These are phyloP conservation scores for Microcyclospora pomicola DNA, from an alignment of 2,329 filamentous ascomycete species.

Conservation along the genomic window DNA sequence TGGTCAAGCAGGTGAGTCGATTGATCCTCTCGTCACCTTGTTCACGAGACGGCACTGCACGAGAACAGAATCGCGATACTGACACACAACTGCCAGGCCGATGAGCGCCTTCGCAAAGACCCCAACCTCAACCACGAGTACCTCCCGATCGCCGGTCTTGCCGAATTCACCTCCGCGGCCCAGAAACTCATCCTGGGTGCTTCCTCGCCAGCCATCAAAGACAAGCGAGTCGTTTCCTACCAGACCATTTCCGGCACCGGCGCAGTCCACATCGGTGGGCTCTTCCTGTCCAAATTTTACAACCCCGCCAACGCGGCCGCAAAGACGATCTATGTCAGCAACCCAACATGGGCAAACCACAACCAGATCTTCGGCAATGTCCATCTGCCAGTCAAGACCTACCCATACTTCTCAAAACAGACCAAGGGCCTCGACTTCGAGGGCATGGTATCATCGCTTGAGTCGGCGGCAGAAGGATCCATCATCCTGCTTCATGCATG, in stretches of 20 bases:
- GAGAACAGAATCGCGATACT: background rate
- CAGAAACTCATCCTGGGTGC: constrained; percentile 77
- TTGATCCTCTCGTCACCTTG: background rate
- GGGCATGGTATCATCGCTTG: constrained; percentile 64
- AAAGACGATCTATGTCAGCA: constrained; percentile 70
- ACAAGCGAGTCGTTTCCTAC: constrained; percentile 68
- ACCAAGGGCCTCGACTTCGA: constrained; percentile 87
- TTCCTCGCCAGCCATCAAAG: constrained; percentile 65
- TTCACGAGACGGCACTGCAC: background rate
- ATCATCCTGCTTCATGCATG: constrained; percentile 89
- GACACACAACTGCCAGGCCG: constrained; percentile 47
- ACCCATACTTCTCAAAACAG: constrained; percentile 85
- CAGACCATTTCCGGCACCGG: constrained; percentile 97
- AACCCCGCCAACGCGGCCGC: constrained; percentile 45
- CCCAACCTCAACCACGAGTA: constrained; percentile 96
- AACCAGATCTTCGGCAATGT: constrained; percentile 97
- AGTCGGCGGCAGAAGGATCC: constrained; percentile 59
- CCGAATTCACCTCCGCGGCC: constrained; percentile 74
- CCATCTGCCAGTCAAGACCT: constrained; percentile 59
- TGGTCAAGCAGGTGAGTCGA: constrained; percentile 78
- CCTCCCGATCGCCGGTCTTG: constrained; percentile 82
- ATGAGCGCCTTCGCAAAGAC: constrained; percentile 76
- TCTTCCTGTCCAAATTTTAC: constrained; percentile 92
- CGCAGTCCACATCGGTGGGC: constrained; percentile 79
- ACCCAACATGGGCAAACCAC: constrained; percentile 97